A percentile compares a stretch with the other conserved stretches of the same genome.
phyloP scores from a whole-genome alignment of 768 basidiomycete genomes.

The Leccinum subgranulosum region DNA sequence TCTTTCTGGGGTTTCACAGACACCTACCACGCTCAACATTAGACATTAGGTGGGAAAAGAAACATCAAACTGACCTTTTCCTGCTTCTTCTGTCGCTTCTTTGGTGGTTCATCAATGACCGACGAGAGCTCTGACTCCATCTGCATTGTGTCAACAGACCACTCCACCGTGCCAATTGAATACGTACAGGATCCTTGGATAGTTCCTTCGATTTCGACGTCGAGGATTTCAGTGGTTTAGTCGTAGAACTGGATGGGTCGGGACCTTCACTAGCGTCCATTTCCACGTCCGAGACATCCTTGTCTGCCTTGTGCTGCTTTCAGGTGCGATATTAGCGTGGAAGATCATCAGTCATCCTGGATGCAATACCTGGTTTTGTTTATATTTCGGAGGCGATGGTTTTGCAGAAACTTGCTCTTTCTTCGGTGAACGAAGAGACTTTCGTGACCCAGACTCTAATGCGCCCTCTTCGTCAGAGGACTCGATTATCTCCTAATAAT shows the following conservation, averaged over 20 bases:
- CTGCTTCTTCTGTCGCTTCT: slow-evolving; percentile 44
- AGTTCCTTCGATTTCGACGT: slow-evolving; percentile 6
- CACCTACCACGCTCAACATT: slow-evolving; percentile 10
- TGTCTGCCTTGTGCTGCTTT: not conserved
- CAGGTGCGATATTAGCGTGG: not conserved
- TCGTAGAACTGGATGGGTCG: slow-evolving; percentile 10
- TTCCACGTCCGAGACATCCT: slow-evolving; percentile 9
- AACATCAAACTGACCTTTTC: slow-evolving; percentile 28
- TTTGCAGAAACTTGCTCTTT: slow-evolving; percentile 3
- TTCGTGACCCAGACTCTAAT: slow-evolving; percentile 1
- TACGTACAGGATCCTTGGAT: slow-evolving; percentile 21
- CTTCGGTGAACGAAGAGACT: slow-evolving; percentile 6
- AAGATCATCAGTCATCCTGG: not conserved
- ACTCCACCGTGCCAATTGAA: not conserved
- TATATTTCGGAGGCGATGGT: slow-evolving; percentile 8
- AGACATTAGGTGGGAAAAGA: not conserved
- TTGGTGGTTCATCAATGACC: slow-evolving; percentile 54
- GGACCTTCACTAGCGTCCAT: slow-evolving; percentile 6
- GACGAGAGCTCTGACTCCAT: slow-evolving; percentile 53
- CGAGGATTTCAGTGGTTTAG: slow-evolving; percentile 3
- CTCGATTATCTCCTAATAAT: slow-evolving; percentile 24
- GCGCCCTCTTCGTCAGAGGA: slow-evolving; percentile 27
- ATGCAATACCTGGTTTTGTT: slow-evolving; percentile 10
- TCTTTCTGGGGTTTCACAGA: slow-evolving; percentile 21
- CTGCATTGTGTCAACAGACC: slow-evolving; percentile 8